Evolutionary conservation across 2,329 filamentous ascomycete genomes (phyloP).

Genomic region (Xylariaceae sp.): DNA sequence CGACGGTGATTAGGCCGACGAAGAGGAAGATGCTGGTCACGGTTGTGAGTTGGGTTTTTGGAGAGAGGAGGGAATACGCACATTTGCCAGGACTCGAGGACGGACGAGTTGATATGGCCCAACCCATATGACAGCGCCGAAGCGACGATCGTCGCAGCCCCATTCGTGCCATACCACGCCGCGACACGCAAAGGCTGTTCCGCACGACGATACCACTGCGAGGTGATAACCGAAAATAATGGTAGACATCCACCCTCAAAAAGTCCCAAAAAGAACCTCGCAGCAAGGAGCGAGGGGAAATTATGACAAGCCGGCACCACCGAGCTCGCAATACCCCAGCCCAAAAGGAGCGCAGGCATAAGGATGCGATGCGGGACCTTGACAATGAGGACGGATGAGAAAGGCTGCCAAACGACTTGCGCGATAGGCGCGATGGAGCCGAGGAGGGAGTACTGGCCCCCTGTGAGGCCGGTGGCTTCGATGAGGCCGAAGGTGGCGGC

Average conservation of each 20-base stretch:
- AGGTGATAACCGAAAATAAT: slow-evolving; percentile 52
- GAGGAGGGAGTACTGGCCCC: slow-evolving; percentile 43
- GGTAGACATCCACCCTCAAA: slow-evolving; percentile 49
- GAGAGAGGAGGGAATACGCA: slow-evolving; percentile 15
- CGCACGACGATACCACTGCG: slow-evolving; percentile 57
- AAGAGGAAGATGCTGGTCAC: slow-evolving; percentile 50
- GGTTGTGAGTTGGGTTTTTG: background rate
- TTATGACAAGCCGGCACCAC: slow-evolving; percentile 48
- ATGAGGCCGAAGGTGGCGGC: slow-evolving; percentile 60
- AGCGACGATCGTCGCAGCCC: slow-evolving; percentile 48
- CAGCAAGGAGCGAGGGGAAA: slow-evolving; percentile 46
- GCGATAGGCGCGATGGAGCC: slow-evolving; percentile 46
- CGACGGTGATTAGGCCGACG: slow-evolving; percentile 55
- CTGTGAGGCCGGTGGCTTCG: slow-evolving; percentile 51
- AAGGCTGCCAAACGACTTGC: slow-evolving; percentile 48
- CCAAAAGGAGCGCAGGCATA: slow-evolving; percentile 45
- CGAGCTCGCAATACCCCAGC: slow-evolving; percentile 47
- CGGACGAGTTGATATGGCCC: slow-evolving; percentile 47
- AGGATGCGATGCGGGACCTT: slow-evolving; percentile 58
- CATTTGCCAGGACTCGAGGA: slow-evolving; percentile 40
- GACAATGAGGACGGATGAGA: slow-evolving; percentile 50
- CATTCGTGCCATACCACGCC: slow-evolving; percentile 58
- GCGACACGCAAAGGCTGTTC: slow-evolving; percentile 55
- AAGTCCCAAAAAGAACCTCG: slow-evolving; percentile 51
- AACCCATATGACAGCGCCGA: slow-evolving; percentile 42